Evolutionary conservation across 2,329 filamentous ascomycete genomes (phyloP).

Genomic region (Penicillium sp.): DNA sequence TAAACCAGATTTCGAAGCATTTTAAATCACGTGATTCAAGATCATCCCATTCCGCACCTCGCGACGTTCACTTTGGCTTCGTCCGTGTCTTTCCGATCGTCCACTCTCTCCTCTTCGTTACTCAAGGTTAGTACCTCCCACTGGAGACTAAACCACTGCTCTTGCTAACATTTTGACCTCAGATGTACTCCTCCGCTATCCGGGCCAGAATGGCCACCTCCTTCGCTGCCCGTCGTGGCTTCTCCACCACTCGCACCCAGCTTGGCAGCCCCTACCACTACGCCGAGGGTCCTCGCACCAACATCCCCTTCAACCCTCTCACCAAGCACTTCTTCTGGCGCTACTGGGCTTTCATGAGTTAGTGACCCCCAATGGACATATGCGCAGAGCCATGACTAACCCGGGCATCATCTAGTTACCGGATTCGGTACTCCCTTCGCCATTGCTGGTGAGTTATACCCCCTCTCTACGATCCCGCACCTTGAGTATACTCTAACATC

Average conservation of each 20-base stretch:
- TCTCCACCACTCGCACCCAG: slow-evolving; percentile 85
- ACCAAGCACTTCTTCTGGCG: slow-evolving; percentile 78
- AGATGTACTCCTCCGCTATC: slow-evolving; percentile 74
- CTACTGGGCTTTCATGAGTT: slow-evolving; percentile 81
- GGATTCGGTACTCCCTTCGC: slow-evolving; percentile 62
- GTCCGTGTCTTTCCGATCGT: slow-evolving; percentile 28
- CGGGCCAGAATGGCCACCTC: slow-evolving; percentile 62
- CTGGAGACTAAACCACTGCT: slow-evolving; percentile 23
- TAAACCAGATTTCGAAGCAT: background rate
- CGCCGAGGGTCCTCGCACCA: slow-evolving; percentile 89
- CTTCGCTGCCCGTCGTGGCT: slow-evolving; percentile 81
- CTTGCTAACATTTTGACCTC: slow-evolving; percentile 35
- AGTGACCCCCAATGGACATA: slow-evolving; percentile 28
- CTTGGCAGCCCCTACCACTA: slow-evolving; percentile 95
- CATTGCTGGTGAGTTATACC: slow-evolving; percentile 59
- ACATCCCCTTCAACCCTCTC: slow-evolving; percentile 95
- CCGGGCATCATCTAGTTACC: slow-evolving; percentile 44
- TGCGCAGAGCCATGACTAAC: slow-evolving; percentile 38
- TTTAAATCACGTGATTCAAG: slow-evolving; percentile 9
- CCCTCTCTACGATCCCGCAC: background rate
- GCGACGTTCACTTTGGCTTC: slow-evolving; percentile 24
- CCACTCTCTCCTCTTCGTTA: slow-evolving; percentile 24
- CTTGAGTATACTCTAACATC: slow-evolving; percentile 25
- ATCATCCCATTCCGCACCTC: slow-evolving; percentile 26
- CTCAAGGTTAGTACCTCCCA: slow-evolving; percentile 33